Evolutionary conservation across 2,329 filamentous ascomycete species (phyloP), one percentile per base, ranked within the genome.

Genomic region (Pestalotiopsis sp.): DNA sequence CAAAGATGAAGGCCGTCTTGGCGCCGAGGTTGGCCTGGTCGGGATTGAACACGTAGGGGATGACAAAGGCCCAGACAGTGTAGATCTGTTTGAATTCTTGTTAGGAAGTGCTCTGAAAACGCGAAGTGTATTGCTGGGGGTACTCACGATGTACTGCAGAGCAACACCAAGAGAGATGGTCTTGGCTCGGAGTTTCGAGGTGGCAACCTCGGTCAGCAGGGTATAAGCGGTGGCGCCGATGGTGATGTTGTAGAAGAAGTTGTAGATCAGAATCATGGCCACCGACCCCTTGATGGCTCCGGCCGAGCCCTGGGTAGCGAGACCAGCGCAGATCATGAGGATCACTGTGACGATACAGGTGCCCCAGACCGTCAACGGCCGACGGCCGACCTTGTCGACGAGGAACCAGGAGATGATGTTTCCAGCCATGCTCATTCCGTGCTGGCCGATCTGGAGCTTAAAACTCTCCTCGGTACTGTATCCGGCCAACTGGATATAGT

Each of bases 1-100:
- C 78, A 68, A 82, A 84, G 4, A 84, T 74, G 62, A 84, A 84
- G 0, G 76, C 76, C 0, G 80, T 80, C 72, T 83, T 83, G 1
- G 78, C 81, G 7, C 80, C 79, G 0, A 84, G 75, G 17, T 82
- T 79, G 0, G 72, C 75, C 23, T 76, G 74, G 39, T 80, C 78
- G 0, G 71, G 70, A 27, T 77, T 77, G 39, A 75, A 80, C 0
- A 79, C 69, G 56, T 76, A 73, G 0, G 78, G 76, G 13, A 80
- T 49, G 5, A 75, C 66, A 2, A 78, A 72, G 6, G 69, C 65
- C 71, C 5, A 65, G 61, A 66, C 23, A 68, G 66, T 41, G 67
- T 59, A 67, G 17, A 63, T 63, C 61, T 63, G 61, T 41, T 17
- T 4, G 12, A 2, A 45, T 41, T 63, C 20, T 41, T 12, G 17